Evolutionary conservation across 768 basidiomycete species (phyloP).

Genomic region (Macrolepiota dolichaula): DNA sequence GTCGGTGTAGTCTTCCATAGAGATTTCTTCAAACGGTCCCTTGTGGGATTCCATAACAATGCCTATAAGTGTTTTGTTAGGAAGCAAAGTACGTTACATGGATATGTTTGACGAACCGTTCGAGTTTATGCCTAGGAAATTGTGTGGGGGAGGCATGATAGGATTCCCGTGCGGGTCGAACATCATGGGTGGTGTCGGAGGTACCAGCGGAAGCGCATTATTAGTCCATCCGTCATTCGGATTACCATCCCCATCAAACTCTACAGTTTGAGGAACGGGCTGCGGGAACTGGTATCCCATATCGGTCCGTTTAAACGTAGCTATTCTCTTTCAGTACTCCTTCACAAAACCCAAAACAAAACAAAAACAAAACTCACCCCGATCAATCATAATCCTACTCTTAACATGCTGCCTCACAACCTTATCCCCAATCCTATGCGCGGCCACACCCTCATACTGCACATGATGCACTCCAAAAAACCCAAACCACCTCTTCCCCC

Average conservation of each 20-base stretch:
- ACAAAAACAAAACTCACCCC: conserved; percentile 29
- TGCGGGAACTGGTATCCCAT: conserved; percentile 45
- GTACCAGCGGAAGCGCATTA: neutral
- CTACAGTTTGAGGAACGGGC: conserved; percentile 26
- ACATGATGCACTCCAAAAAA: conserved; percentile 55
- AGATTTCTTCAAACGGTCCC: conserved; percentile 18
- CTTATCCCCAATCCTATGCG: conserved; percentile 29
- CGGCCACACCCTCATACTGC: conserved; percentile 53
- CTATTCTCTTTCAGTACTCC: too few relatives aligned
- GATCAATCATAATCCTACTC: conserved; percentile 60
- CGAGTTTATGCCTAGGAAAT: neutral
- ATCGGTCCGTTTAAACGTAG: conserved; percentile 51
- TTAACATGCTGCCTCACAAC: conserved; percentile 49
- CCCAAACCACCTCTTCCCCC: conserved; percentile 57
- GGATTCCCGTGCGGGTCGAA: conserved; percentile 22
- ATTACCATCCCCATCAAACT: neutral
- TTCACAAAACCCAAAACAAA: too few relatives aligned
- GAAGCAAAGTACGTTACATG: too few relatives aligned
- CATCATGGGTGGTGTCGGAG: conserved; percentile 2
- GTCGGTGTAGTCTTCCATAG: conserved; percentile 39
- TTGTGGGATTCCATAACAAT: conserved; percentile 15
- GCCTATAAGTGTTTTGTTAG: neutral
- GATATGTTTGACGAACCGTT: conserved; percentile 2
- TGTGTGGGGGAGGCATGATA: conserved; percentile 2
- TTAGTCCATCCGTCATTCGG: neutral